Conservation (phyloP, 2,329 filamentous ascomycete species). For the Reticulascus tulasneorum region DNA sequence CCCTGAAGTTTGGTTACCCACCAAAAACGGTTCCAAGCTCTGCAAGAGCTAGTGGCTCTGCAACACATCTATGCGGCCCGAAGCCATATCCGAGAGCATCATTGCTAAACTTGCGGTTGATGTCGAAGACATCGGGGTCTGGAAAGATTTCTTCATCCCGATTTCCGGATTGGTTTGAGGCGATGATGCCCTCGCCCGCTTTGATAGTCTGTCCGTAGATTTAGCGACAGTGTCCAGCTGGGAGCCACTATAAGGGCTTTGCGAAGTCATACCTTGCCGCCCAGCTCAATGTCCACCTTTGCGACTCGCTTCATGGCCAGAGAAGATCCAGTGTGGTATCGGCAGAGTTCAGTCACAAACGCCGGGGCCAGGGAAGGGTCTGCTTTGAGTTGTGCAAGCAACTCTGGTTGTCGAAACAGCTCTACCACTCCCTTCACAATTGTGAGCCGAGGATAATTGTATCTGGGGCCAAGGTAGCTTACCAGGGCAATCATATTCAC, state of each 20-base stretch:
- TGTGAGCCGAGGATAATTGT: neutral
- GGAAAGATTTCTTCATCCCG: slow-evolving; percentile 40
- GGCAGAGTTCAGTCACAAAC: slow-evolving; percentile 46
- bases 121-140: slow-evolving; percentile 38
- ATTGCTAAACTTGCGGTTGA: slow-evolving; percentile 31
- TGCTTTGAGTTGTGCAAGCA: slow-evolving; percentile 35
- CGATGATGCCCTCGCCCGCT: slow-evolving; percentile 42
- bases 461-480: neutral
- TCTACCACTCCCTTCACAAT: slow-evolving; percentile 35
- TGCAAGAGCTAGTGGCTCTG: slow-evolving; percentile 36
- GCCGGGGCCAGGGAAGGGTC: slow-evolving; percentile 29
- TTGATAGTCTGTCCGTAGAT: slow-evolving; percentile 32
- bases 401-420: slow-evolving; percentile 37
- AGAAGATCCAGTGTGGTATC: slow-evolving; percentile 43
- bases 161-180: slow-evolving; percentile 43
- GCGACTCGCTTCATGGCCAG: slow-evolving; percentile 44
- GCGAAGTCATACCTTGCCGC: slow-evolving; percentile 29
- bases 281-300: slow-evolving; percentile 40
- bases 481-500: slow-evolving; percentile 46
- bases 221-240: neutral
- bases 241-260: neutral
- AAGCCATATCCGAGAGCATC: slow-evolving; percentile 41
- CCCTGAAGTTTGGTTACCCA: slow-evolving; percentile 19
- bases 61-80: slow-evolving; percentile 42
- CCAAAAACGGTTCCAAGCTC: slow-evolving; percentile 41